Percentiles rank a stretch among this genome's conserved stretches.
Evolutionary conservation across 139 green algal species (phyloP).

Genomic region (Chlorokybus atmophyticus): DNA sequence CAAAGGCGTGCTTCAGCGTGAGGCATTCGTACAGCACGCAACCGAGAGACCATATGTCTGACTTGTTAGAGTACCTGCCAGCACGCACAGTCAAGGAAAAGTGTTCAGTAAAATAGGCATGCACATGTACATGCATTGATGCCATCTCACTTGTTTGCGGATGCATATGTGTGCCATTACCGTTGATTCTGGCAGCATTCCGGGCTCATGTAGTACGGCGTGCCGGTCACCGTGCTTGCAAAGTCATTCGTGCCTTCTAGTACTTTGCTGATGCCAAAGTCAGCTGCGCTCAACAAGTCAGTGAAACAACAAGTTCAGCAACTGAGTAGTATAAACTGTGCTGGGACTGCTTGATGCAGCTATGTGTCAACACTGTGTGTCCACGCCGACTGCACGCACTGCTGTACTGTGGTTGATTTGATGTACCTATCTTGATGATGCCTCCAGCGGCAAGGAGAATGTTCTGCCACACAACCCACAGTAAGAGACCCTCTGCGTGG

Average conservation of each 20-base stretch:
- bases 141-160: too few species aligned
- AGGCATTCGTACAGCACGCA: conserved; percentile 65
- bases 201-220: conserved; percentile 52
- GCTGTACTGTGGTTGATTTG: too few species aligned
- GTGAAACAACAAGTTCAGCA: too few species aligned
- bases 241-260: conserved; percentile 12
- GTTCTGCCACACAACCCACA: conserved; percentile 10
- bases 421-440: conserved; percentile 13
- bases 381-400: too few species aligned
- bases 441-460: conserved; percentile 16
- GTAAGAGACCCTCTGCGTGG: background rate
- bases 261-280: conserved; percentile 23
- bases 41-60: conserved; percentile 53
- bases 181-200: conserved; percentile 36
- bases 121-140: too few species aligned
- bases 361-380: too few species aligned
- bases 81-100: too few species aligned
- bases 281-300: too few species aligned
- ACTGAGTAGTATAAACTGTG: too few species aligned
- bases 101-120: too few species aligned
- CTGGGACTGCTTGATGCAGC: too few species aligned
- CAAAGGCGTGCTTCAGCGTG: conserved; percentile 47
- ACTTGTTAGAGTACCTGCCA: conserved; percentile 53
- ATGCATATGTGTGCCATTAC: too few species aligned
- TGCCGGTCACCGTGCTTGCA: conserved; percentile 22